A percentile compares a stretch with the other conserved stretches of the same genome.
phyloP scores from a whole-genome alignment of 176 grass and related monocot species.

The Oryza brachyantha region DNA sequence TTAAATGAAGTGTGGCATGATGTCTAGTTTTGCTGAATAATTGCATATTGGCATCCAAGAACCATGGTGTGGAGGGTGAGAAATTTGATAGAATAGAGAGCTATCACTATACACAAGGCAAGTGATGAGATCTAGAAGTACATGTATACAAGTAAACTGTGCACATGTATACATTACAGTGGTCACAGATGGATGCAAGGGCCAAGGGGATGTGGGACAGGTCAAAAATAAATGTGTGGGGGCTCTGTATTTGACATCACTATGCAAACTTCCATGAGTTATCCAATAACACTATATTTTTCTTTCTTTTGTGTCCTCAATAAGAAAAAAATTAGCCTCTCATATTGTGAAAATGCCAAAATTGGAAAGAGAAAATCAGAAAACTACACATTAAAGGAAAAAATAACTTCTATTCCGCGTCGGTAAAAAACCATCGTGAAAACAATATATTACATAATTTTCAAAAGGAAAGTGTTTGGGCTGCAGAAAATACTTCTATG shows the following conservation, averaged over 20 bases:
- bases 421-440: too few relatives aligned
- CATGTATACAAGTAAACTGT: not conserved
- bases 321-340: not conserved
- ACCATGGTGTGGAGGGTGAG: not conserved
- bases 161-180: constrained; percentile 4
- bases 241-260: not conserved
- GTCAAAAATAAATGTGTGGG: constrained; percentile 12
- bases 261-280: not conserved
- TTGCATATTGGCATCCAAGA: not conserved
- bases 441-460: too few relatives aligned
- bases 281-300: not conserved
- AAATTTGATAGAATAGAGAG: not conserved
- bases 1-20: not conserved
- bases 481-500: too few relatives aligned
- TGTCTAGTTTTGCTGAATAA: not conserved
- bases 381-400: not conserved
- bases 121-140: not conserved
- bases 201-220: not conserved
- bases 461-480: too few relatives aligned
- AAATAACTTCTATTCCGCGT: too few relatives aligned
- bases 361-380: not conserved
- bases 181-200: not conserved
- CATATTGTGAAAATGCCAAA: not conserved
- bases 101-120: not conserved
- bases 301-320: not conserved